Conservation (phyloP, 2,329 filamentous ascomycete species). For the Colletotrichum australisinense region DNA sequence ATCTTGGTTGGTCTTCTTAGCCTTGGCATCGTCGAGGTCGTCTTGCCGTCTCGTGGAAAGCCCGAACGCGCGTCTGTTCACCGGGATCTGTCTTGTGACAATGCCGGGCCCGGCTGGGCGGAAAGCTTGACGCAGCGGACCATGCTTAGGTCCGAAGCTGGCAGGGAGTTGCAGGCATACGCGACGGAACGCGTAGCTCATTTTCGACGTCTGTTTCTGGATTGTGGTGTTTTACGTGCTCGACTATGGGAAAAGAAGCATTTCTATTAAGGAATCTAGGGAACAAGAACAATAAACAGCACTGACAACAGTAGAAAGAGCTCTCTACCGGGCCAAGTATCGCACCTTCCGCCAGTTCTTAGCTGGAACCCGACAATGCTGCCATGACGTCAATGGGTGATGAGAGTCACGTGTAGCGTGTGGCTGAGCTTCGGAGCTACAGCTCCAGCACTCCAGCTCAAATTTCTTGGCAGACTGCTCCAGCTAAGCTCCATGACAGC, state of each 20-base stretch:
- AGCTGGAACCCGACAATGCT: neutral
- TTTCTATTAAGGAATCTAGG: neutral
- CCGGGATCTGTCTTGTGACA: neutral
- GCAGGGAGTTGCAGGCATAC: conserved; percentile 36
- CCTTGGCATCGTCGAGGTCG: conserved; percentile 39
- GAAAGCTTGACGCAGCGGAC: conserved; percentile 30
- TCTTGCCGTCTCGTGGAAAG: conserved; percentile 6
- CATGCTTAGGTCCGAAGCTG: conserved; percentile 28
- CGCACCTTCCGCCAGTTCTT: neutral
- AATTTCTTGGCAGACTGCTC: neutral
- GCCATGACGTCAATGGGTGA: conserved; percentile 23
- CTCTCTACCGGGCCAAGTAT: neutral
- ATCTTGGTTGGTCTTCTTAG: conserved; percentile 40
- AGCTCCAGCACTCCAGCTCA: conserved; percentile 18
- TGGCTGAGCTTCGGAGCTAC: conserved; percentile 1
- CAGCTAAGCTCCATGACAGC: neutral
- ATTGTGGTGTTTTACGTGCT: neutral
- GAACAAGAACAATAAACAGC: neutral
- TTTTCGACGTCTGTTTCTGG: conserved; percentile 2
- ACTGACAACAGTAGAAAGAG: neutral
- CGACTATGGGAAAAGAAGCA: neutral
- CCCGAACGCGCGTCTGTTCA: neutral
- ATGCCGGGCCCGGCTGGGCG: conserved; percentile 32
- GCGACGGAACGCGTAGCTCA: conserved; percentile 38
- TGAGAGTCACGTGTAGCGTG: conserved; percentile 6